Base-by-base conservation (phyloP, 495 filamentous ascomycete genomes). In the Astrothelium macrocarpum region DNA sequence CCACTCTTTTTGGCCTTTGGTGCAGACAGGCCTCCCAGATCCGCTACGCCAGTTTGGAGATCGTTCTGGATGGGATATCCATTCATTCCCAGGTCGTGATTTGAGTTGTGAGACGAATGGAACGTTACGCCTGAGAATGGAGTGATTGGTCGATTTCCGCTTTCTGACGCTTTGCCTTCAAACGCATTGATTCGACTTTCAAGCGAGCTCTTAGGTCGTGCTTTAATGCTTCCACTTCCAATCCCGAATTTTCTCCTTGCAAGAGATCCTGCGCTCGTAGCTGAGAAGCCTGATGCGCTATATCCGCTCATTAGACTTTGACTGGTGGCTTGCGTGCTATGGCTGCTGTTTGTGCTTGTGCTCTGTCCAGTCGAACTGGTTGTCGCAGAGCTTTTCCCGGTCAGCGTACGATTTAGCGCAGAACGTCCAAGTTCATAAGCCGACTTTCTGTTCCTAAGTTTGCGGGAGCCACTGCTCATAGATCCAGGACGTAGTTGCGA, bases 201-300 rank as follows among this genome's bases (percentile, higher is more conserved):
- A 68, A 84, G 76, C 1, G 79, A 78, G 45, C 81, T 86, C 59
- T 76, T 75, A 1, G 83, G 83, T 59, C 83, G 71, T 36, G 76
- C 76, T 12, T 71, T 72, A n/a, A 74, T 73, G 60, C 73, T 77
- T 28, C 72, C 70, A 66, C 71, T 65, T 28, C 65, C 66, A 2
- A 72, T 49, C 10, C 65, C 68, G 20, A 69, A 67, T 69, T 82
- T 89, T 74, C 87, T 85, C 58, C 94, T 82, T 28, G 90, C 91
- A 32, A 92, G 83, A 73, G 91, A 96, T 53, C 92, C 95, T 18
- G 94, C 94, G 73, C 93, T 97, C 0, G 95, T 97, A 43, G 93
- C 90, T 72, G 91, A 96, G 72, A 97, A 89, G 1, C 83, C 92
- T 18, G 91, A 87, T 1, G 95, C 95, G 53, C 93, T 97, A 32